These are phyloP conservation scores for Cryphonectria japonica DNA, from an alignment of 2,329 filamentous ascomycete species.

Conservation along the genomic window DNA sequence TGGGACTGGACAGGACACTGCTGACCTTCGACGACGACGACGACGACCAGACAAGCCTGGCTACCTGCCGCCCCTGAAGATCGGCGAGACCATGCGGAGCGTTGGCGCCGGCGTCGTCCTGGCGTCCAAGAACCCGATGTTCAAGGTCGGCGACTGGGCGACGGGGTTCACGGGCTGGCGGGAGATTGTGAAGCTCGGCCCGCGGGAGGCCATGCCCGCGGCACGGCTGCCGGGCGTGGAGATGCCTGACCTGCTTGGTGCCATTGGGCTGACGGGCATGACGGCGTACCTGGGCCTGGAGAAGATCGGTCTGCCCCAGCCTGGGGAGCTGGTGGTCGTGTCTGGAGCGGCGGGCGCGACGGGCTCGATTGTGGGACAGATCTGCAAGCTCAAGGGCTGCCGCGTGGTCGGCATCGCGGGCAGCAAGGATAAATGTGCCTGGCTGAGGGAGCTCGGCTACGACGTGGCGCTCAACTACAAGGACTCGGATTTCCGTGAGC, in stretches of 20 bases:
- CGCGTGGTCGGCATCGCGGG: conserved; percentile 60
- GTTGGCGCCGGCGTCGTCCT: conserved; percentile 56
- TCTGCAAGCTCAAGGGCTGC: conserved; percentile 65
- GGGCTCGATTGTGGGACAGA: conserved; percentile 68
- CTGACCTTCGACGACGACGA: background rate
- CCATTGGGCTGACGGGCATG: conserved; percentile 62
- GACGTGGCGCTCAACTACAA: conserved; percentile 74
- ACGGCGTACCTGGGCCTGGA: conserved; percentile 71
- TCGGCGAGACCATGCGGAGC: conserved; percentile 65
- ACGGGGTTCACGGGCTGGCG: conserved; percentile 57
- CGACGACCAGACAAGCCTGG: conserved; percentile 34
- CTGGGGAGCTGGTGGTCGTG: conserved; percentile 69
- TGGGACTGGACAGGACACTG: background rate
- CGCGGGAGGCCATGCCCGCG: conserved; percentile 45
- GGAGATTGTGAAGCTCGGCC: conserved; percentile 55
- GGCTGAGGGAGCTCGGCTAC: conserved; percentile 67
- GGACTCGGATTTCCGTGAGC: conserved; percentile 59
- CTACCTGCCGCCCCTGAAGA: conserved; percentile 64
- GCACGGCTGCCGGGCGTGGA: conserved; percentile 35
- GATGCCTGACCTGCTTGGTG: conserved; percentile 57
- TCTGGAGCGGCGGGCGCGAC: conserved; percentile 70
- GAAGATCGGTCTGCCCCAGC: conserved; percentile 63
- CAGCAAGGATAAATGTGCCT: conserved; percentile 60
- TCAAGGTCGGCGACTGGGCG: conserved; percentile 56
- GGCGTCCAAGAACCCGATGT: conserved; percentile 50